Evolutionary conservation across 2,329 filamentous ascomycete species (phyloP), one percentile per base, ranked within the genome.

Genomic region (Fusarium globosum): DNA sequence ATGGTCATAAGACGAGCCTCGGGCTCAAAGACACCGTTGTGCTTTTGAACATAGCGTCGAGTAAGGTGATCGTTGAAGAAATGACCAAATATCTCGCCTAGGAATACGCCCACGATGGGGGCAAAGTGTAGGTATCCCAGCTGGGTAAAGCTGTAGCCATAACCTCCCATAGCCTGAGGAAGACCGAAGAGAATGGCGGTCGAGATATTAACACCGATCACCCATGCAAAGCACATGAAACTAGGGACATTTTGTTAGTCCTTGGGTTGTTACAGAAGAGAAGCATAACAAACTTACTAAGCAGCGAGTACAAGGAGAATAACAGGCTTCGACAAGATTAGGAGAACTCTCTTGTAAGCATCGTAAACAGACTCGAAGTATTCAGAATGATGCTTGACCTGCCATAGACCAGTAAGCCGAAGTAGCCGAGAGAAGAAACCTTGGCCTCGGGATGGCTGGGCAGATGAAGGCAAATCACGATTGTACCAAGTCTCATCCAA

Each of bases 101-200:
- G 78, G 20, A 88, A 76, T 7, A 86, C 85, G 7, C 85, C 88
- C 2, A 89, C 84, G 33, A 90, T 83, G 6, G 87, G 87, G 0
- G 88, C 86, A 77, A 91, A 90, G 80, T 91, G 90, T 76, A 90
- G 88, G 79, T 78, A 85, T 74, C 86, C 88, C 53, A 89, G 86
- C 58, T 86, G 82, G 51, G 83, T 83, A 0, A 84, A 82, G 1
- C 83, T 85, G 75, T 89, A 88, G 16, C 83, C 82, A 74, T 89
- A 89, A 7, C 87, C 78, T 1, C 85, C 84, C 2, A 82, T 81
- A 7, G 45, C 66, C 7, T 15, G 41, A 2, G 73, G 72, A 11
- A 68, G 61, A 10, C 53, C 59, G 13, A 89, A 80, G 65, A 89
- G 86, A 26, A 89, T 87, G 49, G 86, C 82, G 2, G 88, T 81